phyloP scores from a whole-genome alignment of 1,284 basidiomycete species.

The Anthracocystis panici-leucophaei region DNA sequence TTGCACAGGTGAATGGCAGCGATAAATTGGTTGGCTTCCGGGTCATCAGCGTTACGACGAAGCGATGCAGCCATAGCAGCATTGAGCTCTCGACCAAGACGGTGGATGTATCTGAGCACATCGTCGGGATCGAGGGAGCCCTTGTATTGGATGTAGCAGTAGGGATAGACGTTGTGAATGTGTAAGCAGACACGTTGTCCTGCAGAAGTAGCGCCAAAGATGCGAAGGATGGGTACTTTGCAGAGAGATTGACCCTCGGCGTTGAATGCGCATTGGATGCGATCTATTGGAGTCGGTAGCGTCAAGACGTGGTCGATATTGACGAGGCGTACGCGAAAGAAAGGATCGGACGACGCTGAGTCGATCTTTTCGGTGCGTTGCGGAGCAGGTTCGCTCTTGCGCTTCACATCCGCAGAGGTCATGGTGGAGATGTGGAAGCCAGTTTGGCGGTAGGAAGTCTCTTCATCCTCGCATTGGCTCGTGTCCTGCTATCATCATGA shows the following conservation, averaged over 20 bases:
- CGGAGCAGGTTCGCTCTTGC: constrained; percentile 6
- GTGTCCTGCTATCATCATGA: not conserved
- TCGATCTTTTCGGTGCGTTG: constrained; percentile 28
- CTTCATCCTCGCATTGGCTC: not conserved
- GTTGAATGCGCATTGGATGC: constrained; percentile 61
- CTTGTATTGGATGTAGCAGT: constrained; percentile 73
- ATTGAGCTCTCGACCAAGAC: constrained; percentile 80
- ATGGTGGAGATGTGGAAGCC: constrained; percentile 5
- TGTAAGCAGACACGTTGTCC: constrained; percentile 87
- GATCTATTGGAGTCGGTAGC: constrained; percentile 45
- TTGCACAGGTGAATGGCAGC: constrained; percentile 82
- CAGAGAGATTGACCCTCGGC: constrained; percentile 76
- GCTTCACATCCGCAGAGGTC: constrained; percentile 4
- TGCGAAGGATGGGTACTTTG: constrained; percentile 80
- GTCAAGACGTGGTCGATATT: constrained; percentile 63
- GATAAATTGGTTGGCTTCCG: constrained; percentile 50
- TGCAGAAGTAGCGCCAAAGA: constrained; percentile 84
- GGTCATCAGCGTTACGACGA: constrained; percentile 45
- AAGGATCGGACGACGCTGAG: constrained; percentile 35
- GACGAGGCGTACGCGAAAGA: constrained; percentile 61
- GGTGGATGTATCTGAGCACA: constrained; percentile 78
- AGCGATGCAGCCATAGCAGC: constrained; percentile 57
- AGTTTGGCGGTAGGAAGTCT: not conserved
- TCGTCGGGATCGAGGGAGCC: constrained; percentile 68
- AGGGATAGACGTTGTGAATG: constrained; percentile 79